Evolutionary conservation across 129 eudicot genomes (phyloP).

Genomic region (Flaveria linearis): DNA sequence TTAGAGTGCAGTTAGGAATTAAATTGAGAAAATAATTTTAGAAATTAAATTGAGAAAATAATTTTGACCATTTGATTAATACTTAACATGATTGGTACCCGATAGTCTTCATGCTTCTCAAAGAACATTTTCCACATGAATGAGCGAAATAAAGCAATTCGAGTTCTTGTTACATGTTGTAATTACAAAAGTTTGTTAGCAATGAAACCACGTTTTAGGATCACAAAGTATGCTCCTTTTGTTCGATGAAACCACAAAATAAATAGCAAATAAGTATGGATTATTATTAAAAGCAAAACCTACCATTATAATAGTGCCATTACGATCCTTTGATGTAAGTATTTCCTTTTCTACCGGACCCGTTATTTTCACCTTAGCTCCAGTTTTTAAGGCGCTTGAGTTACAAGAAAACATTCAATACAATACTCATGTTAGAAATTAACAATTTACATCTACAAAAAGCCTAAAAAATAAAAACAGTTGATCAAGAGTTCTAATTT

Average conservation of each 20-base stretch:
- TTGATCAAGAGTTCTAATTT: background rate
- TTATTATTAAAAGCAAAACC: constrained; percentile 1
- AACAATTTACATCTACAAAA: background rate
- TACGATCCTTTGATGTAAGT: constrained; percentile 99
- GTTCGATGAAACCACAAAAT: background rate
- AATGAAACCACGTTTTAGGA: background rate
- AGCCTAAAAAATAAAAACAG: background rate
- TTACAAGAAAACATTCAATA: constrained; percentile 16
- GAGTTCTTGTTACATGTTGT: constrained; percentile 98
- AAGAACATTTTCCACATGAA: constrained; percentile 59
- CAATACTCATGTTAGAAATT: background rate
- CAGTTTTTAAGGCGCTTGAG: constrained; percentile 91
- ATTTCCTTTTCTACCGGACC: constrained; percentile 99
- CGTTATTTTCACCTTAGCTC: constrained; percentile 72
- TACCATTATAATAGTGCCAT: constrained; percentile 91
- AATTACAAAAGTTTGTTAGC: constrained; percentile 11
- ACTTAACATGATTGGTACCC: constrained; percentile 45
- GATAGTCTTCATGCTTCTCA: constrained; percentile 66
- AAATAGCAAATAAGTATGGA: background rate
- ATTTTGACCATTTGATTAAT: background rate
- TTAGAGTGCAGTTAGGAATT: constrained; percentile 58
- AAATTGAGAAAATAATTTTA: background rate
- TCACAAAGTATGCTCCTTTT: background rate
- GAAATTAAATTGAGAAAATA: background rate
- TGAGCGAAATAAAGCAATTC: constrained; percentile 95